phyloP scores from a whole-genome alignment of 768 basidiomycete genomes.

The Suillus decipiens region DNA sequence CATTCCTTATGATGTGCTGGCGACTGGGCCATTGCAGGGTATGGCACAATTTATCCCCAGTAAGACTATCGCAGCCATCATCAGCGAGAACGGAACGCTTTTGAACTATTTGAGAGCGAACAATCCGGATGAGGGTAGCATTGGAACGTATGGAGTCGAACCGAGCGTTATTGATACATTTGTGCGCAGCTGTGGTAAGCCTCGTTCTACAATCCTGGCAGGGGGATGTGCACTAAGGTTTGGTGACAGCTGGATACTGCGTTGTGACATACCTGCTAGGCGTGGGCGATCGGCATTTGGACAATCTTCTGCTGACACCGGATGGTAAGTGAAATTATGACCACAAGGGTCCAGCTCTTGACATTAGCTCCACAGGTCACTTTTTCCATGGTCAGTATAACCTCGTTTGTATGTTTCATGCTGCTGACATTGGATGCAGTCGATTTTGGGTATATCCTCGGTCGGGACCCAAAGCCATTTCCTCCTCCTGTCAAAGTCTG shows the following conservation, averaged over 20 bases:
- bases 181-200: conserved; percentile 91
- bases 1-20: conserved; percentile 89
- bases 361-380: conserved; percentile 52
- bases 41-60: conserved; percentile 97
- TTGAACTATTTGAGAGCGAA: conserved; percentile 85
- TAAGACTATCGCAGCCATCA: conserved; percentile 93
- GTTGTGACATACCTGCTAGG: conserved; percentile 96
- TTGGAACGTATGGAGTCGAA: conserved; percentile 94
- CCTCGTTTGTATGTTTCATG: conserved; percentile 2
- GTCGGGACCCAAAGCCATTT: conserved; percentile 96
- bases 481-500: conserved; percentile 98
- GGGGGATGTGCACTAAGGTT: conserved; percentile 14
- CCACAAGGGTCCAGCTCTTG: conserved; percentile 6
- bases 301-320: conserved; percentile 89
- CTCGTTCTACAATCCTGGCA: background rate
- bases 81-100: conserved; percentile 86
- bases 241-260: conserved; percentile 86
- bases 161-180: conserved; percentile 95
- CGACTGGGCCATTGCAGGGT: conserved; percentile 88
- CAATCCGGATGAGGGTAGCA: conserved; percentile 92
- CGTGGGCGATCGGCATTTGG: conserved; percentile 95
- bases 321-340: conserved; percentile 59
- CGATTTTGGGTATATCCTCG: conserved; percentile 98
- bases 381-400: conserved; percentile 90
- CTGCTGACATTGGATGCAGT: conserved; percentile 49